Base-by-base conservation (phyloP, 257 asterid species). In the Prunella vulgaris region DNA sequence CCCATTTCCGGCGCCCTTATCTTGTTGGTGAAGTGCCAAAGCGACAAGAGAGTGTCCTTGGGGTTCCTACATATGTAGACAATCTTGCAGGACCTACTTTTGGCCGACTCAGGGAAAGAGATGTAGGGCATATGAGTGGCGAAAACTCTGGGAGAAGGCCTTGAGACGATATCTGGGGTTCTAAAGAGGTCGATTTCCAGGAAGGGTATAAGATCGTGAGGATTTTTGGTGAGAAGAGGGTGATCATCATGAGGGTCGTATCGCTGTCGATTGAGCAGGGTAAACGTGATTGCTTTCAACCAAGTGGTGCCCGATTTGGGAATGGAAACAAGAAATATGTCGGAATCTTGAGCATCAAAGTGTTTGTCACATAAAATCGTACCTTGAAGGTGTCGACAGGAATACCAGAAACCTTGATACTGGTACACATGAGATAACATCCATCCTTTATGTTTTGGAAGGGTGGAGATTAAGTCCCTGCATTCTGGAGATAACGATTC, bases 371-470 rank as follows among this genome's bases (percentile, higher is more conserved):
- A 70, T 60, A 61, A 44, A 2, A 70, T 17, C 1, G 60, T 20
- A 44, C 64, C 82, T 76, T 81, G 79, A 0, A 84, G 76, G 6
- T 21, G 2, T 6, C 24, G 25, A 1, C 51, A 57, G 1, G 27
- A 0, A 12, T 52, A 56, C 88, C 82, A 81, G 24, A 76, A 80
- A 13, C 85, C 85, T 68, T 83, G 77, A n/a, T 80, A 78, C 5
- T 28, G 72, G 51, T 83, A 78, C 2, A 75, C 37, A 53, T 54
- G 1, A 18, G 77, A 28, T 7, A 15, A 0, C 5, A 66, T 0
- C 82, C 79, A 76, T 4, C 74, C 84, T 8, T 79, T 74, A 66
- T 66, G 44, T 56, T 25, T 73, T 5, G 86, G 86, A 0, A 81
- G 70, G 52, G 60, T 57, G 22, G 75, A 69, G 37, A 81, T 44